Evolutionary conservation across 2,329 filamentous ascomycete species (phyloP), one percentile per base, ranked within the genome.

Genomic region (Pseudocercospora musae): DNA sequence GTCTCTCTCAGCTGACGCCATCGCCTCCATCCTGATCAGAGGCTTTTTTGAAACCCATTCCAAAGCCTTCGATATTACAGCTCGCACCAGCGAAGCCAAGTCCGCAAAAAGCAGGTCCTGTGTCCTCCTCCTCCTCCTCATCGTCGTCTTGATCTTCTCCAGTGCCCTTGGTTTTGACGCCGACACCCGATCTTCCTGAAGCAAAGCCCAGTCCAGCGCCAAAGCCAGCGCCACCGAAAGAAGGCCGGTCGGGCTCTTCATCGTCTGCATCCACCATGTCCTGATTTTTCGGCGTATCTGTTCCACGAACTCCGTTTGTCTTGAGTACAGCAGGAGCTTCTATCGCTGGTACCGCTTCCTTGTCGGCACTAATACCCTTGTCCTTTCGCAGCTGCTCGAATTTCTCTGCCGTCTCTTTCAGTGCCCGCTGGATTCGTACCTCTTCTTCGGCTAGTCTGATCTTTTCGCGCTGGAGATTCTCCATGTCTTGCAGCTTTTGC

Each of bases 321-420:
- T 9, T n/a, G 25, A 33, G n/a, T 10, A 10, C 29, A 15, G 58
- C 49, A 33, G 64, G 49, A 4, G 64, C 62, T 52, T 65, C 62
- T 18, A 68, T 65, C 10, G 62, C 64, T 4, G 61, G 59, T 33
- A 53, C 6, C 21, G 42, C 23, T 8, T 48, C 40, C n/a, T 37
- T 48, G 9, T 29, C 54, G 11, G 15, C 44, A 46, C 49, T 57
- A 15, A 81, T 73, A 4, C 80, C 80, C 2, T 77, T 76, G 64
- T 83, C 81, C 40, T 73, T 77, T 59, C 83, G 82, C 61, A 89
- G 71, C 58, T 80, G 82, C 69, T 88, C 83, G 72, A 89, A 91
- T 66, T 85, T 83, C 63, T 90, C 87, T 0, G 91, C 92, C 0
- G 92, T 91, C 74, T 95, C 89, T 73, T 92, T 89, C 57, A 98